Evolutionary conservation across 306 rosid genomes (phyloP).

Genomic region (Cotoneaster glaucophyllus): DNA sequence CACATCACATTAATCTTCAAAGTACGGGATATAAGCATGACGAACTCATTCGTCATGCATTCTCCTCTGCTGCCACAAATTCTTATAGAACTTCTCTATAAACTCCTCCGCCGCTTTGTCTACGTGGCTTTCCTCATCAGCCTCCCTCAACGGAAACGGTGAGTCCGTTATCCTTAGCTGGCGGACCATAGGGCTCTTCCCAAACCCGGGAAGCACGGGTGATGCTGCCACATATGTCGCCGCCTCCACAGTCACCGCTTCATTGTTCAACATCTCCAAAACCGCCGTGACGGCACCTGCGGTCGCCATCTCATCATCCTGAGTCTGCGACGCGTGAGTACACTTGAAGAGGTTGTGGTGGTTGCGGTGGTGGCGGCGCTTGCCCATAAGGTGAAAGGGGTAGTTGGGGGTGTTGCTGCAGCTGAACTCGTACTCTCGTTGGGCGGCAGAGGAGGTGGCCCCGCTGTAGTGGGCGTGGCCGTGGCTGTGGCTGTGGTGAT

Average conservation of each 20-base stretch:
- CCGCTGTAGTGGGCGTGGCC: background rate
- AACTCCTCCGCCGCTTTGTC: conserved; percentile 84
- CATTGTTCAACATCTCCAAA: conserved; percentile 44
- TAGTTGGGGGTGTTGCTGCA: conserved; percentile 70
- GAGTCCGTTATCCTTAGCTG: conserved; percentile 90
- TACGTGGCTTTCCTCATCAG: conserved; percentile 41
- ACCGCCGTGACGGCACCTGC: conserved; percentile 37
- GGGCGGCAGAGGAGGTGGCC: conserved; percentile 16
- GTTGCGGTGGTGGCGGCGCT: conserved; percentile 33
- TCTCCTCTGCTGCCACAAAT: conserved; percentile 37
- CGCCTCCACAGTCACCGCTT: background rate
- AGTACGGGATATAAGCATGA: background rate
- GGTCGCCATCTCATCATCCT: conserved; percentile 43
- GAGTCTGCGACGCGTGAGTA: conserved; percentile 43
- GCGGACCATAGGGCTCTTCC: conserved; percentile 48
- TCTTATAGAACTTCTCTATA: conserved; percentile 65
- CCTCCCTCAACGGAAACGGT: conserved; percentile 62
- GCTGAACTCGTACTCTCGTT: conserved; percentile 84
- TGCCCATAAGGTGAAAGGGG: conserved; percentile 23
- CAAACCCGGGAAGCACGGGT: conserved; percentile 51
- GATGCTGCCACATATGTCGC: conserved; percentile 28
- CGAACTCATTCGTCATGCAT: background rate
- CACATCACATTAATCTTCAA: background rate
- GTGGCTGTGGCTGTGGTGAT: conserved; percentile 16
- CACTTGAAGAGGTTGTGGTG: conserved; percentile 34